phyloP scores from a whole-genome alignment of 2,329 filamentous ascomycete species.

The Penicillium sp. region DNA sequence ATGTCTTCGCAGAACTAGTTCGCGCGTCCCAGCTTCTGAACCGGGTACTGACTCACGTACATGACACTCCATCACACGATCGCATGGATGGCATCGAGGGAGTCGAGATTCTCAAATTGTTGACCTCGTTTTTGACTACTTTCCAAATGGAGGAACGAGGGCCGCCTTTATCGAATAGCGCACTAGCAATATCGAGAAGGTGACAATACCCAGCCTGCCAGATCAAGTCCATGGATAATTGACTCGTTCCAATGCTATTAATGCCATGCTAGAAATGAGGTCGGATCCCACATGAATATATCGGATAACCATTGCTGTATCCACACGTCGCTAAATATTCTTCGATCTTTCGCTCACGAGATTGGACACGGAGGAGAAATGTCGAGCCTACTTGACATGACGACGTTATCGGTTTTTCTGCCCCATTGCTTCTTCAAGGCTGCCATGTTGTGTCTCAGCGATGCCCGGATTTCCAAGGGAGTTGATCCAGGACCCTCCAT shows the following conservation, averaged over 20 bases:
- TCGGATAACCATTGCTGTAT: neutral
- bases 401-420: neutral
- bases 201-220: neutral
- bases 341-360: neutral
- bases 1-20: neutral
- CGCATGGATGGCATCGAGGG: neutral
- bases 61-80: neutral
- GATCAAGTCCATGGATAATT: neutral
- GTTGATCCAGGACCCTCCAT: neutral
- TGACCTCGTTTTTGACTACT: constrained; percentile 1
- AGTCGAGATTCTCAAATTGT: neutral
- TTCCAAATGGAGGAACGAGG: neutral
- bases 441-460: neutral
- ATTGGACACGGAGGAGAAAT: neutral
- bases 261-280: neutral
- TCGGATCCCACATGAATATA: neutral
- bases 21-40: neutral
- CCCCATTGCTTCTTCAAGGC: neutral
- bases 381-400: neutral
- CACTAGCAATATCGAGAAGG: constrained; percentile 2
- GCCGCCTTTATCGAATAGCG: neutral
- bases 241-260: neutral
- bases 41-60: neutral
- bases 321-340: neutral
- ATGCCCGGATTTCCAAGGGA: neutral